A percentile compares a stretch with the other conserved stretches of the same genome.
Evolutionary conservation across 73 alveolate species (phyloP).

Genomic region (Symbiodinium natans): DNA sequence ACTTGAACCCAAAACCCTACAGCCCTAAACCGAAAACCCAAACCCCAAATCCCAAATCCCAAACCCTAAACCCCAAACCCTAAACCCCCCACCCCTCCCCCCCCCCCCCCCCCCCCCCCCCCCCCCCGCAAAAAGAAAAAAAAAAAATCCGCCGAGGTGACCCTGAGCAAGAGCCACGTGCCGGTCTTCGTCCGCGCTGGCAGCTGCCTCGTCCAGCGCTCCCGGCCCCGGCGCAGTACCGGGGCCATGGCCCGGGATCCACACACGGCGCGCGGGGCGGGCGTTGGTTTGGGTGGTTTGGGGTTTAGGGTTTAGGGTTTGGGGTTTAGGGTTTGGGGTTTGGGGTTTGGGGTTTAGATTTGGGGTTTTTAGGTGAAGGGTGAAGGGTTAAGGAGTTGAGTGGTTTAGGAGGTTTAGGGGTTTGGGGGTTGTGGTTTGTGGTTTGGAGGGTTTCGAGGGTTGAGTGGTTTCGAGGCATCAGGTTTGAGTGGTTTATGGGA

Average conservation of each 20-base stretch:
- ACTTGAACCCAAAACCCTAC: neutral
- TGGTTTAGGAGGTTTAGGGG: neutral
- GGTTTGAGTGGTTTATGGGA: too few relatives aligned
- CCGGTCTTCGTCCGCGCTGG: slow-evolving; percentile 73
- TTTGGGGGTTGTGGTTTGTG: neutral
- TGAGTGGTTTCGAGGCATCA: too few relatives aligned
- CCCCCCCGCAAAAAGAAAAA: too few relatives aligned
- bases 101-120: too few relatives aligned
- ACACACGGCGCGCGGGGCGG: slow-evolving; percentile 3
- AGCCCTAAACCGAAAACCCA: neutral
- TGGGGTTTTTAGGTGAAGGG: neutral
- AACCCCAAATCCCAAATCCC: too few relatives aligned
- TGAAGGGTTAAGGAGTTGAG: neutral
- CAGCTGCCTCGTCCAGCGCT: slow-evolving; percentile 36
- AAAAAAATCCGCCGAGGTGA: too few relatives aligned
- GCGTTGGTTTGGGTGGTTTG: too few relatives aligned
- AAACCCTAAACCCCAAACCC: too few relatives aligned
- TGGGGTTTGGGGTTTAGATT: too few relatives aligned
- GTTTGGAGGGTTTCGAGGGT: neutral
- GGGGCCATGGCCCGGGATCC: slow-evolving; percentile 54
- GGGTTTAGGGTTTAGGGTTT: too few relatives aligned
- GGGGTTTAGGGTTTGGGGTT: too few relatives aligned
- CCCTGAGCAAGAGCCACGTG: slow-evolving; percentile 21
- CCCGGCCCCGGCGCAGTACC: slow-evolving; percentile 35
- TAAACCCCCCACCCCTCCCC: too few relatives aligned